Percentiles rank a stretch among this genome's conserved stretches.
phyloP scores from a whole-genome alignment of 108 stramenopile genomes.

The Chaetoceros tenuissimus region DNA sequence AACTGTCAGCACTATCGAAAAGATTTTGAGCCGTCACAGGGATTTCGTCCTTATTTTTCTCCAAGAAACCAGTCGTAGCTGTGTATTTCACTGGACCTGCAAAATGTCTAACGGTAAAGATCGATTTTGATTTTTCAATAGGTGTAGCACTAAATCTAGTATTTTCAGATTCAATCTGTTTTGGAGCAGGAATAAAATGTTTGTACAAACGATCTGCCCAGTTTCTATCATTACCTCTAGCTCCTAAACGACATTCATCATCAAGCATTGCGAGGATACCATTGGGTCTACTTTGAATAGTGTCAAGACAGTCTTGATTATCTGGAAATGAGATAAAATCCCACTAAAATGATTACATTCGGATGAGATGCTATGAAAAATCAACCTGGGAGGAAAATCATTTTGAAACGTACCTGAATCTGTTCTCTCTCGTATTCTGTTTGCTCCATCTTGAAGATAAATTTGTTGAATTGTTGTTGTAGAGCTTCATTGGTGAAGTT shows the following conservation, averaged over 20 bases:
- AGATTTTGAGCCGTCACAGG: constrained; percentile 82
- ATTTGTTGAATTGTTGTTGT: constrained; percentile 99
- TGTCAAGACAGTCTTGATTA: constrained; percentile 97
- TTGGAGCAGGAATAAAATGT: constrained; percentile 62
- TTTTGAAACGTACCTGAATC: constrained; percentile 18
- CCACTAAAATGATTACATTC: constrained; percentile 66
- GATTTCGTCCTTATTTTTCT: constrained; percentile 97
- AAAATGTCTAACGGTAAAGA: constrained; percentile 89
- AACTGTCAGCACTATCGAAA: constrained; percentile 72
- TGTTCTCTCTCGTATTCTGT: constrained; percentile 89
- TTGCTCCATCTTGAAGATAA: constrained; percentile 99
- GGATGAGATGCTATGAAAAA: too few relatives aligned
- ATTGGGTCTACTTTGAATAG: constrained; percentile 88
- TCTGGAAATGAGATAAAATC: constrained; percentile 91
- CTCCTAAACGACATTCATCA: constrained; percentile 83
- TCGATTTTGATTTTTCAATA: constrained; percentile 61
- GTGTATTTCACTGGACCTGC: constrained; percentile 93
- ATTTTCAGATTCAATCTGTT: constrained; percentile 70
- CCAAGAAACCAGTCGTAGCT: constrained; percentile 91
- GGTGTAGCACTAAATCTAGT: constrained; percentile 66
- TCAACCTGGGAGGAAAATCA: too few relatives aligned
- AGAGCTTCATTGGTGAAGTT: constrained; percentile 99
- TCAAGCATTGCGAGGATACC: constrained; percentile 90
- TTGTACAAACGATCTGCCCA: constrained; percentile 78
- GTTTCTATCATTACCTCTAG: constrained; percentile 75